phyloP scores from a whole-genome alignment of 2,329 filamentous ascomycete genomes.

The Colletotrichum ledebouriae region DNA sequence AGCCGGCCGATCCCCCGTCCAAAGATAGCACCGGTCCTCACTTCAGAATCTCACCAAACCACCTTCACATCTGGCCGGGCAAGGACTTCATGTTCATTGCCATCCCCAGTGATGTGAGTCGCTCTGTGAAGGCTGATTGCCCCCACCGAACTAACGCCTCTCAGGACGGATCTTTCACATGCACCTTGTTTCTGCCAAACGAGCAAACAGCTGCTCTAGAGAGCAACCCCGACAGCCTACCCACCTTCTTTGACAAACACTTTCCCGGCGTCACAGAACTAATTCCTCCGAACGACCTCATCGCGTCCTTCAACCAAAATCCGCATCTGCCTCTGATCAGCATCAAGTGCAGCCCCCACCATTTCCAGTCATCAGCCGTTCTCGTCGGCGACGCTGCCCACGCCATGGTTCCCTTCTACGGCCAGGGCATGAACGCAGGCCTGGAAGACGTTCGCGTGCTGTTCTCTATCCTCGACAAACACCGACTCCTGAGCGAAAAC shows the following conservation, averaged over 20 bases:
- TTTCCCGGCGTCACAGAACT: constrained; percentile 88
- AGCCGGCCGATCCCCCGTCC: constrained; percentile 63
- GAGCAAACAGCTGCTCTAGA: constrained; percentile 78
- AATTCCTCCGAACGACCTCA: constrained; percentile 76
- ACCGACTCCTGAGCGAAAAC: constrained; percentile 62
- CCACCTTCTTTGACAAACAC: constrained; percentile 82
- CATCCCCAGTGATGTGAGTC: constrained; percentile 77
- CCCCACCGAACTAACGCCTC: constrained; percentile 27
- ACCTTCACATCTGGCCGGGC: constrained; percentile 97
- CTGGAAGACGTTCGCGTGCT: constrained; percentile 93
- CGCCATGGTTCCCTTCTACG: constrained; percentile 98
- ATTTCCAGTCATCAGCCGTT: constrained; percentile 81
- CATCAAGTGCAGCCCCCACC: constrained; percentile 92
- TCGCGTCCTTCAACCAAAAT: constrained; percentile 81
- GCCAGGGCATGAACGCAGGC: constrained; percentile 97
- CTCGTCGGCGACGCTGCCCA: constrained; percentile 95
- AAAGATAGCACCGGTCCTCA: constrained; percentile 49
- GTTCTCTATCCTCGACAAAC: constrained; percentile 83
- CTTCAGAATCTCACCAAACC: constrained; percentile 89
- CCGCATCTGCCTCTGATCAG: constrained; percentile 93
- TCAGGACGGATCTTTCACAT: constrained; percentile 91
- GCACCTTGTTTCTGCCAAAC: constrained; percentile 89
- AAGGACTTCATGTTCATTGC: constrained; percentile 98
- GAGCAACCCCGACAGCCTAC: constrained; percentile 68
- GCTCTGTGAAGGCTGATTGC: background rate